Evolutionary conservation across 768 basidiomycete genomes (phyloP).

Genomic region (Hericium rajendrae): DNA sequence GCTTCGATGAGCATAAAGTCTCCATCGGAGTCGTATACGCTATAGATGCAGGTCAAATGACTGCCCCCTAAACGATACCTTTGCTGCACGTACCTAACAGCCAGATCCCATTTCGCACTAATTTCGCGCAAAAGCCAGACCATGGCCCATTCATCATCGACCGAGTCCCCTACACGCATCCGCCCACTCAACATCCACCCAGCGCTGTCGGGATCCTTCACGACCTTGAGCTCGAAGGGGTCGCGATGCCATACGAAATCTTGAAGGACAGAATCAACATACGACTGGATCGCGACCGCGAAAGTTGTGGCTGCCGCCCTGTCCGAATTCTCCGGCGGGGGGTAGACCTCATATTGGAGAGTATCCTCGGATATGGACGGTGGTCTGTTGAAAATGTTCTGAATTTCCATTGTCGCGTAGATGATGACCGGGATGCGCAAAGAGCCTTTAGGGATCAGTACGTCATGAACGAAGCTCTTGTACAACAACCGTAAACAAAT

Average conservation of each 20-base stretch:
- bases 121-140: constrained; percentile 84
- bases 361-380: constrained; percentile 84
- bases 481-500: neutral
- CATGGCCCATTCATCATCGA: constrained; percentile 97
- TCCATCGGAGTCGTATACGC: constrained; percentile 84
- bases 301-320: constrained; percentile 52
- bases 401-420: neutral
- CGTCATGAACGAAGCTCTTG: neutral
- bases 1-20: constrained; percentile 96
- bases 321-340: constrained; percentile 42
- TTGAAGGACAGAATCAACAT: constrained; percentile 44
- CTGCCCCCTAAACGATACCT: neutral
- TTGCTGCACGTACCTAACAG: constrained; percentile 52
- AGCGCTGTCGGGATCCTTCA: constrained; percentile 32
- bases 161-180: constrained; percentile 88
- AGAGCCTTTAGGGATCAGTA: neutral
- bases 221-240: constrained; percentile 68
- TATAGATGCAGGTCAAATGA: constrained; percentile 16
- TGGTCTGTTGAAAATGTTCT: constrained; percentile 50
- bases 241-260: constrained; percentile 80
- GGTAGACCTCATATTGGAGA: constrained; percentile 67
- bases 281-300: constrained; percentile 54
- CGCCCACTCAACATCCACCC: constrained; percentile 66
- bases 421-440: neutral
- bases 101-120: constrained; percentile 69